phyloP scores from a whole-genome alignment of 2,329 filamentous ascomycete genomes.

The Epichloe uncinata region DNA sequence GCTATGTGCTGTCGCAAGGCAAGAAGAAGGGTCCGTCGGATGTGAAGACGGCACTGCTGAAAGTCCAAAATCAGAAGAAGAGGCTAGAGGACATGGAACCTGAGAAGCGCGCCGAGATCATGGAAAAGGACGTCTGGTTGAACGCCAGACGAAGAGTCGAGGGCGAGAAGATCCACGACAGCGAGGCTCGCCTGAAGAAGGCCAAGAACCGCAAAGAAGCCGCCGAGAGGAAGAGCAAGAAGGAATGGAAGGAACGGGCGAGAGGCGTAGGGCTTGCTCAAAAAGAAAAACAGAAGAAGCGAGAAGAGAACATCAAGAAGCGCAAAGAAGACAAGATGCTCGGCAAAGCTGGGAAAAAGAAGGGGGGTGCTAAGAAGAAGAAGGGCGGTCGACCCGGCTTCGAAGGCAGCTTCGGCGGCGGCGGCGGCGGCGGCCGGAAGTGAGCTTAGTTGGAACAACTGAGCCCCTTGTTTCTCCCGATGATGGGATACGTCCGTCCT shows the following conservation, averaged over 20 bases:
- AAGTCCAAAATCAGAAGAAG: constrained; percentile 74
- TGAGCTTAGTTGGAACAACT: constrained; percentile 11
- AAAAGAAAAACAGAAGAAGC: constrained; percentile 69
- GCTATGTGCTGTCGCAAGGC: constrained; percentile 35
- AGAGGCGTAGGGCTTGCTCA: constrained; percentile 62
- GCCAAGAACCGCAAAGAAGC: constrained; percentile 87
- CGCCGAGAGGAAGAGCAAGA: constrained; percentile 80
- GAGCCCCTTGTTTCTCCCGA: not conserved
- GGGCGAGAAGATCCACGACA: constrained; percentile 79
- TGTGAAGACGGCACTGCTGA: constrained; percentile 71
- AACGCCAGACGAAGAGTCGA: constrained; percentile 80
- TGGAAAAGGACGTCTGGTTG: constrained; percentile 90
- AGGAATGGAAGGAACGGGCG: constrained; percentile 67
- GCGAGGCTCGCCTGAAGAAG: constrained; percentile 81
- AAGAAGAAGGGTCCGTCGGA: constrained; percentile 78
- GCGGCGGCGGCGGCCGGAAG: constrained; percentile 38
- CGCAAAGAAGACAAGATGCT: constrained; percentile 58
- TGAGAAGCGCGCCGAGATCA: constrained; percentile 70
- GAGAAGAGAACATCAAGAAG: constrained; percentile 64
- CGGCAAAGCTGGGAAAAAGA: constrained; percentile 47
- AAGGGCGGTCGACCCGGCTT: constrained; percentile 51
- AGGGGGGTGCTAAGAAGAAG: constrained; percentile 32
- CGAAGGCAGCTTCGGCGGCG: constrained; percentile 52
- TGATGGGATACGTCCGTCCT: not conserved
- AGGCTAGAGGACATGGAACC: constrained; percentile 63